These are phyloP conservation scores for Leccinum laetum DNA, from an alignment of 1,284 basidiomycete genomes.

Conservation along the genomic window DNA sequence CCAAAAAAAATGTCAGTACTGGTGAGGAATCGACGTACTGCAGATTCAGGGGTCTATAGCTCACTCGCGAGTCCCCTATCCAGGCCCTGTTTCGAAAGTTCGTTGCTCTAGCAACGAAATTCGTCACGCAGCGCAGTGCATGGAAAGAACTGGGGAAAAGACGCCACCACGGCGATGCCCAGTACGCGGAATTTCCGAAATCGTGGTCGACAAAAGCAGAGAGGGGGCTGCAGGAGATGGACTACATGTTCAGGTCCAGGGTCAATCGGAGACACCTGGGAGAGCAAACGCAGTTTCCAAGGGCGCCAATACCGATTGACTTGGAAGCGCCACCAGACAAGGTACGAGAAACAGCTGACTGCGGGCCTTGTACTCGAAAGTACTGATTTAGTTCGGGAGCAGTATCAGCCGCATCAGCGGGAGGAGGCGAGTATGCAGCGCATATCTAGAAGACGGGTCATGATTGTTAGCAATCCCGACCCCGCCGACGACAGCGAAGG, in stretches of 20 bases:
- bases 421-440: constrained; percentile 20
- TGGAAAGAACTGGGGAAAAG: constrained; percentile 20
- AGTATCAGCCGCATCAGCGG: constrained; percentile 17
- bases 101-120: constrained; percentile 24
- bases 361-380: neutral
- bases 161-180: constrained; percentile 12
- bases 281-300: constrained; percentile 10
- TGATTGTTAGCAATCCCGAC: constrained; percentile 32
- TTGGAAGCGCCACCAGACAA: constrained; percentile 16
- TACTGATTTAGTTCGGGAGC: constrained; percentile 13
- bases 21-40: constrained; percentile 24
- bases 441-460: constrained; percentile 23
- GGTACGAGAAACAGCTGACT: constrained; percentile 14
- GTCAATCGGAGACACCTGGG: constrained; percentile 12
- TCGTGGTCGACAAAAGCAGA: constrained; percentile 30
- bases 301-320: constrained; percentile 2
- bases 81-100: constrained; percentile 26
- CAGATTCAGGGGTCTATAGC: constrained; percentile 9
- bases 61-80: constrained; percentile 14
- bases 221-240: constrained; percentile 27
- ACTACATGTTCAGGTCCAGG: constrained; percentile 16
- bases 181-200: constrained; percentile 24
- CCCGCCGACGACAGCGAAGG: constrained; percentile 27
- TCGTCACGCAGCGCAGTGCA: constrained; percentile 20
- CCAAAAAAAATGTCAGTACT: constrained; percentile 26